Base-by-base conservation (phyloP, 306 rosid genomes). In the Vicia sativa region DNA sequence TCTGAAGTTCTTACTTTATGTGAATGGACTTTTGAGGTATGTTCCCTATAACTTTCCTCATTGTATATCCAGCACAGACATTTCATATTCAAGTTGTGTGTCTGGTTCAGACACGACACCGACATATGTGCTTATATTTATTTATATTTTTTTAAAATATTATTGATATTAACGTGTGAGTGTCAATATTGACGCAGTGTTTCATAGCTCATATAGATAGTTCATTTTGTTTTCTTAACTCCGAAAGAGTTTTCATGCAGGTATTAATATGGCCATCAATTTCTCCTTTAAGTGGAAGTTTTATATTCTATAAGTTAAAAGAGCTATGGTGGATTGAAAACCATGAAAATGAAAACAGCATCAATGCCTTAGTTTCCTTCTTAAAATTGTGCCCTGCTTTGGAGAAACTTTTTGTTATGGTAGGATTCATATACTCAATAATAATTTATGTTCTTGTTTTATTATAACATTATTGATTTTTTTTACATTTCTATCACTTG, bases 11-110 rank as follows among this genome's bases (percentile, higher is more conserved):
- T 91, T 49, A 83, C 90, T 6, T 64, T 89, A 10, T 77, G 97
- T 61, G 52, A 76, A 66, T 91, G 96, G 97, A 87, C 78, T 82
- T 85, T 83, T 65, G 75, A 86, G 96, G 97, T 91, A 76, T 63
- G 73, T 46, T 57, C 38, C 62, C 31, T 6, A 7, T 16, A 13
- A 11, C 18, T 55, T 18, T 9, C 7, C 12, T 8, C 4, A 16
- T 48, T 3, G 12, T 16, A 4, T 48, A 9, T 16, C 12, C 8
- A 7, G 9, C 21, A 46, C 3, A 2, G 6, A 18, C 28, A 46
- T 21, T 46, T 46, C 4, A 49, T 2, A 19, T 50, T 50, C 13
- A 50, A 50, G 0, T 7, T 0, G 31, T 52, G 8, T 52, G 58
- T 23, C 9, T 52, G 3, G 4, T 9, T 13, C 16, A 2, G 11